phyloP scores from a whole-genome alignment of 2,329 filamentous ascomycete species.

The Colletotrichum lini region DNA sequence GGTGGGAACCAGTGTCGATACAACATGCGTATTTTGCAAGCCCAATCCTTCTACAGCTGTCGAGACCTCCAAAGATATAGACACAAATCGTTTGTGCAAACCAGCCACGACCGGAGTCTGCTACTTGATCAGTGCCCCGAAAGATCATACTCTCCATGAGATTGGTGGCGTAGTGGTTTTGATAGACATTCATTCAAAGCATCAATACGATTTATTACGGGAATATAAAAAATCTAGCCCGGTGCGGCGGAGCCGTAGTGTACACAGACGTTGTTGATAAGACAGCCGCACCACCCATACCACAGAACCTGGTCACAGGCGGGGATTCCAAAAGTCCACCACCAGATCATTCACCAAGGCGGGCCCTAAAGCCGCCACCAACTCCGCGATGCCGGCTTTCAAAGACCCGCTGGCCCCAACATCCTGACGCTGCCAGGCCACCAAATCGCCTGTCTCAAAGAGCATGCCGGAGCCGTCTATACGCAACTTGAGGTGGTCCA shows the following conservation, averaged over 20 bases:
- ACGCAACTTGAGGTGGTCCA: conserved; percentile 72
- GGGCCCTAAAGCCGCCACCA: conserved; percentile 76
- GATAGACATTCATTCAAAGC: background rate
- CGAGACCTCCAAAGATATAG: background rate
- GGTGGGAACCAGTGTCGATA: background rate
- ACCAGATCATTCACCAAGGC: conserved; percentile 71
- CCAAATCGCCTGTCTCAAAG: conserved; percentile 66
- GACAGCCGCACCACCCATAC: background rate
- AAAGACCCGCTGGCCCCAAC: conserved; percentile 62
- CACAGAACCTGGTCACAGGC: background rate
- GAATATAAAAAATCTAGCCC: background rate
- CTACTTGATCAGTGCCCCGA: background rate
- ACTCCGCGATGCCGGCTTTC: conserved; percentile 76
- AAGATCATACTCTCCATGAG: background rate
- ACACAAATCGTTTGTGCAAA: background rate
- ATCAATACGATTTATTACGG: background rate
- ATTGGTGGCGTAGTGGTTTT: no score
- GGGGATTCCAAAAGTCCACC: conserved; percentile 65
- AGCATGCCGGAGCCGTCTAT: conserved; percentile 56
- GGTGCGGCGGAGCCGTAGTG: background rate
- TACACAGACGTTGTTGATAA: no score
- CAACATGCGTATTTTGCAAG: no score
- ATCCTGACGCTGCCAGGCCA: conserved; percentile 70
- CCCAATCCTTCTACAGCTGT: background rate
- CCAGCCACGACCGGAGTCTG: background rate